These are phyloP conservation scores for Cladosporium sphaerospermum DNA, from an alignment of 2,329 filamentous ascomycete species.

Conservation along the genomic window DNA sequence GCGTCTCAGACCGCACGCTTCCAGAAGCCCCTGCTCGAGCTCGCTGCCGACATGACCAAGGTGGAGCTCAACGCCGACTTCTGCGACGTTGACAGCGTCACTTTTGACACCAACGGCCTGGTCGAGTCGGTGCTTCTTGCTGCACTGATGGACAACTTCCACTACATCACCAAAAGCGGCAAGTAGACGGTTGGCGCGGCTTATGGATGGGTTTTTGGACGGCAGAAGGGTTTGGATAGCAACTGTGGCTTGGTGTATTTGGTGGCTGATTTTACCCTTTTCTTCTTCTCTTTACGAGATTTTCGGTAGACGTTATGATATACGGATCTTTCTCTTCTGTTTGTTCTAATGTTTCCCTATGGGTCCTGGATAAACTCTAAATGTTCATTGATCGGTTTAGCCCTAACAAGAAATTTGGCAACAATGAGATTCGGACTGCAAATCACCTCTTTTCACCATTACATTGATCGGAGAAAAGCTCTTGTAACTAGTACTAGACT, in stretches of 20 bases:
- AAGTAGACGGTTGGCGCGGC: not conserved
- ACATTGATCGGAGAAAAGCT: no score
- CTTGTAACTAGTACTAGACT: no score
- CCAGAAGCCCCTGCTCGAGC: not conserved
- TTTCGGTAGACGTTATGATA: constrained; percentile 5
- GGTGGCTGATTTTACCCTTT: not conserved
- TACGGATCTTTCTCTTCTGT: not conserved
- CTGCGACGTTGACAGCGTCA: constrained; percentile 7
- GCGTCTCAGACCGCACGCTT: constrained; percentile 1
- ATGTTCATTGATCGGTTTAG: no score
- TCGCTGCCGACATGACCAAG: constrained; percentile 2
- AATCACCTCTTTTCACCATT: no score
- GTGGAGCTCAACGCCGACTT: constrained; percentile 6
- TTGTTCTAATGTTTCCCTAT: no score
- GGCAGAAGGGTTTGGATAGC: not conserved
- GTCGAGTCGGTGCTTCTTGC: not conserved
- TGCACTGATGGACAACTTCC: constrained; percentile 9
- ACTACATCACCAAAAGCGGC: not conserved
- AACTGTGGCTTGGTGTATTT: constrained; percentile 2
- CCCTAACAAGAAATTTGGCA: no score
- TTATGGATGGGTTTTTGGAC: not conserved
- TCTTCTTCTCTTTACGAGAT: not conserved
- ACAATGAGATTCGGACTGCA: no score
- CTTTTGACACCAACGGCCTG: constrained; percentile 5
- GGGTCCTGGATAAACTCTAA: no score